Conservation (phyloP, 768 basidiomycete genomes). For the Strobilomyces echinocephalus region DNA sequence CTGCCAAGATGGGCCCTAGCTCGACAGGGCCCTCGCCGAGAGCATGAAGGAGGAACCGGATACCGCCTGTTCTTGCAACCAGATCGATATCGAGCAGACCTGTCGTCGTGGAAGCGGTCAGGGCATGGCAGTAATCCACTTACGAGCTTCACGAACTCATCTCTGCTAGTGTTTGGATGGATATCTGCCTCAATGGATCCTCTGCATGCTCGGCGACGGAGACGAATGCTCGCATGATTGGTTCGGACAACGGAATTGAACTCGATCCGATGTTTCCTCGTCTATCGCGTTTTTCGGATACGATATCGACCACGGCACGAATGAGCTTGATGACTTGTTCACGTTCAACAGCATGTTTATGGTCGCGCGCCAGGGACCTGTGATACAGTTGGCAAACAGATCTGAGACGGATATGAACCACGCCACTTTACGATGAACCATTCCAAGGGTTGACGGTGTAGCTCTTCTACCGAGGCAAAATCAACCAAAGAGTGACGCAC, state of each 20-base stretch:
- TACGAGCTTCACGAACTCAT: conserved; percentile 54
- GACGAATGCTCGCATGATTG: conserved; percentile 83
- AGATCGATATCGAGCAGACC: conserved; percentile 87
- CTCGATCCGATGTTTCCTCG: conserved; percentile 38
- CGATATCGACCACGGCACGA: conserved; percentile 74
- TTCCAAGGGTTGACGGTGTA: conserved; percentile 66
- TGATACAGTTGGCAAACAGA: conserved; percentile 7
- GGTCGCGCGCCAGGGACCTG: conserved; percentile 82
- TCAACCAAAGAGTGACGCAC: conserved; percentile 78
- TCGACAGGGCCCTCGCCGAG: conserved; percentile 89
- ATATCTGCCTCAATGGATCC: conserved; percentile 79
- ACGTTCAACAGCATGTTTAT: conserved; percentile 76
- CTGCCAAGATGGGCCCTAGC: conserved; percentile 70
- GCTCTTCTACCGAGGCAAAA: conserved; percentile 56
- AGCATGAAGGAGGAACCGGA: conserved; percentile 79
- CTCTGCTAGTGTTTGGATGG: conserved; percentile 84
- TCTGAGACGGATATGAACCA: neutral
- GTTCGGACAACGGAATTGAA: conserved; percentile 61
- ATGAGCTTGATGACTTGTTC: conserved; percentile 92
- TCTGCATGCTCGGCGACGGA: conserved; percentile 91
- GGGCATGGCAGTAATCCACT: conserved; percentile 4
- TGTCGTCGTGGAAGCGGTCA: conserved; percentile 30
- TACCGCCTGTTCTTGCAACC: conserved; percentile 73
- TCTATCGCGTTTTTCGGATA: conserved; percentile 50
- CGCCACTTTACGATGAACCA: conserved; percentile 87